Conservation (phyloP, 805 yeast species). For the Maudiozyma turicensis region DNA sequence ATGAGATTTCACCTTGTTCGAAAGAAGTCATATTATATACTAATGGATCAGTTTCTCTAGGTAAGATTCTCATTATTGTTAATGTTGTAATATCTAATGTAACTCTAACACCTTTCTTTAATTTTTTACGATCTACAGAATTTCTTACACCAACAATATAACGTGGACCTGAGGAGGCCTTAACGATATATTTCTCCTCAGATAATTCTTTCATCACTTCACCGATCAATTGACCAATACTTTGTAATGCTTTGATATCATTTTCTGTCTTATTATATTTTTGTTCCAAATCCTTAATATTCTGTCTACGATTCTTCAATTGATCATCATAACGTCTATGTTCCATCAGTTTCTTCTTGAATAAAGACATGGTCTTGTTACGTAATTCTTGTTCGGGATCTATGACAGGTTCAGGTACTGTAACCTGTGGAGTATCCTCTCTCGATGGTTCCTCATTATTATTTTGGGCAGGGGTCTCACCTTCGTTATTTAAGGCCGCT, state of each 20-base stretch:
- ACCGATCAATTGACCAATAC: constrained; percentile 95
- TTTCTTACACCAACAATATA: constrained; percentile 96
- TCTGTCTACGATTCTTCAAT: constrained; percentile 71
- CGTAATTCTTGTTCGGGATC: constrained; percentile 53
- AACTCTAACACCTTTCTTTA: constrained; percentile 91
- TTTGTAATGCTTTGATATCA: constrained; percentile 92
- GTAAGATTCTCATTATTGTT: constrained; percentile 93
- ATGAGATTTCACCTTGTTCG: constrained; percentile 95
- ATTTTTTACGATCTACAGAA: constrained; percentile 70
- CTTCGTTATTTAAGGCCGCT: constrained; percentile 39
- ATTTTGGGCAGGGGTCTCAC: not conserved
- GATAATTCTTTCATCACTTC: constrained; percentile 93
- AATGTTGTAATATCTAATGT: constrained; percentile 96
- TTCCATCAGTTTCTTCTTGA: constrained; percentile 78
- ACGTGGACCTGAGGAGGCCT: constrained; percentile 95
- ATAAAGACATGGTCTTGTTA: constrained; percentile 63
- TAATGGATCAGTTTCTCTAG: constrained; percentile 95
- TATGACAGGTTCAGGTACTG: constrained; percentile 32
- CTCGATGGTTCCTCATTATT: not conserved
- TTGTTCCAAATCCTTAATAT: constrained; percentile 74
- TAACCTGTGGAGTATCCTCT: constrained; percentile 6
- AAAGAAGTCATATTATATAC: constrained; percentile 97
- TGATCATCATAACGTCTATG: constrained; percentile 93
- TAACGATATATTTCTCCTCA: constrained; percentile 89
- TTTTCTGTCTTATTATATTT: constrained; percentile 89